Conservation (phyloP, 2,329 filamentous ascomycete species). For the Achaetomium macrosporum region DNA sequence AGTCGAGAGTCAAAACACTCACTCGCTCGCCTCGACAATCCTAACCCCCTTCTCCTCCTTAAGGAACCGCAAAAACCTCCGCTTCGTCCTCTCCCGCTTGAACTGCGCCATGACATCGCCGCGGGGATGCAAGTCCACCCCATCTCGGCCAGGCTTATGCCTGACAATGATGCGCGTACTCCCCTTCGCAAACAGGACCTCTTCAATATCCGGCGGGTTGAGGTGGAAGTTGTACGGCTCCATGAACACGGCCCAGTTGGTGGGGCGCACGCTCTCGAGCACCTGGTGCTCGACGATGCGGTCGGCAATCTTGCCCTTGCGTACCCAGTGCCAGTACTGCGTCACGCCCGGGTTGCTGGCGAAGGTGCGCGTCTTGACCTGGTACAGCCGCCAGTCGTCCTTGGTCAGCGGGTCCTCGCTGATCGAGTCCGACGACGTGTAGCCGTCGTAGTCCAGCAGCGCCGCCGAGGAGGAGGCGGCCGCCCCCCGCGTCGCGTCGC, state of each 20-base stretch:
- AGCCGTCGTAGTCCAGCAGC: conserved; percentile 38
- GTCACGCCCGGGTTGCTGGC: conserved; percentile 44
- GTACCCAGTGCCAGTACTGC: conserved; percentile 52
- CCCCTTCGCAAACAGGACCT: conserved; percentile 40
- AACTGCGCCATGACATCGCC: conserved; percentile 48
- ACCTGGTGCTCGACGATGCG: conserved; percentile 48
- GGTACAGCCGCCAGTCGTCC: conserved; percentile 47
- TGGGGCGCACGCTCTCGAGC: conserved; percentile 36
- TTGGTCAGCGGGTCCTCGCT: conserved; percentile 39
- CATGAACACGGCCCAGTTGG: conserved; percentile 46
- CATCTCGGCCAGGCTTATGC: conserved; percentile 28
- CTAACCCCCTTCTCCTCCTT: conserved; percentile 39
- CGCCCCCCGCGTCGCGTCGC: no score
- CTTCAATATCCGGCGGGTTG: conserved; percentile 39
- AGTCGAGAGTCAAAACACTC: conserved; percentile 24
- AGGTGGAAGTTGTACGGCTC: conserved; percentile 48
- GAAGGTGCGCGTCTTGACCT: conserved; percentile 44
- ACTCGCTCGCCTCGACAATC: conserved; percentile 38
- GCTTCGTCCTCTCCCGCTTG: conserved; percentile 47
- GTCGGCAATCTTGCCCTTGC: conserved; percentile 29
- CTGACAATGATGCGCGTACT: conserved; percentile 39
- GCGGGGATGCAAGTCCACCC: conserved; percentile 19
- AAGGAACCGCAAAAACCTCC: conserved; percentile 44
- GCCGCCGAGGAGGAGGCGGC: background rate
- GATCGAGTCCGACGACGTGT: conserved; percentile 48